These are phyloP conservation scores for Xenoacremonium recifei DNA, from an alignment of 2,329 filamentous ascomycete genomes.

Conservation along the genomic window DNA sequence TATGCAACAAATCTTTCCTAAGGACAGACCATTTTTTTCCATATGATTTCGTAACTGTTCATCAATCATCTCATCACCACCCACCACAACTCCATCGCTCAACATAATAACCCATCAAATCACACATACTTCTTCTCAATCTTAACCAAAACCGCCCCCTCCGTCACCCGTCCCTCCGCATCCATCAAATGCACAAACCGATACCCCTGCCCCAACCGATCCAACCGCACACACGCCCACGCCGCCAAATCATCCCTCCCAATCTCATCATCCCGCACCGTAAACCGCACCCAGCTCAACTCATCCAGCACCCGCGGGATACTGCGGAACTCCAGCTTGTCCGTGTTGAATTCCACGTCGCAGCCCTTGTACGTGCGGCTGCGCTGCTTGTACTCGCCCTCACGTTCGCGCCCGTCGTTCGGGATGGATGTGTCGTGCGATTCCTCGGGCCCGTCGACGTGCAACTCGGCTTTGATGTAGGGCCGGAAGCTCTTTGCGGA, in stretches of 20 bases:
- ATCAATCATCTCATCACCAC: background rate
- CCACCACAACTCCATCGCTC: conserved; percentile 8
- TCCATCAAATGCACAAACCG: conserved; percentile 77
- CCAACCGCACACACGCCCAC: conserved; percentile 86
- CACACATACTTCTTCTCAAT: conserved; percentile 65
- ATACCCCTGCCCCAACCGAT: conserved; percentile 73
- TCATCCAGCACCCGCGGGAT: conserved; percentile 62
- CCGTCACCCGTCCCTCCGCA: conserved; percentile 60
- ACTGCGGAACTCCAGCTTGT: conserved; percentile 56
- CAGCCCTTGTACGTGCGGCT: conserved; percentile 58
- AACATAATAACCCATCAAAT: no score
- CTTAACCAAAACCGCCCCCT: conserved; percentile 71
- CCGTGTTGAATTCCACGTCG: conserved; percentile 61
- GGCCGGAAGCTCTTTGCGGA: conserved; percentile 63
- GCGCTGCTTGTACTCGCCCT: conserved; percentile 54
- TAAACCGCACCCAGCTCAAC: conserved; percentile 75
- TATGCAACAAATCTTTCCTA: no score
- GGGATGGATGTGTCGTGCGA: conserved; percentile 34
- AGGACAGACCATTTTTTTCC: no score
- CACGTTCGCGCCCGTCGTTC: conserved; percentile 39
- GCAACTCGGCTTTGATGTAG: conserved; percentile 81
- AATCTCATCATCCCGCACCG: conserved; percentile 84
- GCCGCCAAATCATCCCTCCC: conserved; percentile 75
- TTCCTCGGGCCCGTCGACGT: conserved; percentile 67
- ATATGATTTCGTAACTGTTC: no score